Evolutionary conservation across 345 rosid species (phyloP).

Genomic region (Gossypium longicalyx): DNA sequence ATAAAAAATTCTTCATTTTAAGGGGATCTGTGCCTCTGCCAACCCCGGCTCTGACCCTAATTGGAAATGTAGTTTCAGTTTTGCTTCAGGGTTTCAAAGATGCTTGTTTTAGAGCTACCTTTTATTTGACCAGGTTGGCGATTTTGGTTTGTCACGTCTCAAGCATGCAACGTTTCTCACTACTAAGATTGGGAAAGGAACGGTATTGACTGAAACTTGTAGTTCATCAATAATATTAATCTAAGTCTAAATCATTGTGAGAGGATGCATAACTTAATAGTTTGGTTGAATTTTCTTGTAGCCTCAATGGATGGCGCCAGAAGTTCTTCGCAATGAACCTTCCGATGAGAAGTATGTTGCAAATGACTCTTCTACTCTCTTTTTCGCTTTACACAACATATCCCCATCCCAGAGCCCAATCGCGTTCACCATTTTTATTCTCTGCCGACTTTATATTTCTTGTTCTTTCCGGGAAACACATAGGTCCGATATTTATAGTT

Average conservation of each 20-base stretch:
- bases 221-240: conserved; percentile 4
- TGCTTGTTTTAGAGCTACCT: neutral
- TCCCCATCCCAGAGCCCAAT: neutral
- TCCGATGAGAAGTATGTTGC: conserved; percentile 83
- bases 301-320: conserved; percentile 95
- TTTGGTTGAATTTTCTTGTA: conserved; percentile 25
- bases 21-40: too few species aligned
- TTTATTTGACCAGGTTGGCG: conserved; percentile 63
- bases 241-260: neutral
- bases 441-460: conserved; percentile 13
- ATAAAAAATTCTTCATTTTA: too few species aligned
- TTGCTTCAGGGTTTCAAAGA: neutral
- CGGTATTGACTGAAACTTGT: conserved; percentile 42
- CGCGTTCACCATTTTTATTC: neutral
- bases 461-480: conserved; percentile 16
- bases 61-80: neutral
- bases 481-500: conserved; percentile 95
- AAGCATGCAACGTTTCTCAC: conserved; percentile 76
- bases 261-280: neutral
- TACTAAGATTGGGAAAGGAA: conserved; percentile 84
- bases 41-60: too few species aligned
- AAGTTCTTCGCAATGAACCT: conserved; percentile 94
- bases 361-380: conserved; percentile 10
- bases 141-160: conserved; percentile 97
- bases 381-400: neutral